Base-by-base conservation (phyloP, 257 asterid genomes). In the Scutellaria baicalensis region DNA sequence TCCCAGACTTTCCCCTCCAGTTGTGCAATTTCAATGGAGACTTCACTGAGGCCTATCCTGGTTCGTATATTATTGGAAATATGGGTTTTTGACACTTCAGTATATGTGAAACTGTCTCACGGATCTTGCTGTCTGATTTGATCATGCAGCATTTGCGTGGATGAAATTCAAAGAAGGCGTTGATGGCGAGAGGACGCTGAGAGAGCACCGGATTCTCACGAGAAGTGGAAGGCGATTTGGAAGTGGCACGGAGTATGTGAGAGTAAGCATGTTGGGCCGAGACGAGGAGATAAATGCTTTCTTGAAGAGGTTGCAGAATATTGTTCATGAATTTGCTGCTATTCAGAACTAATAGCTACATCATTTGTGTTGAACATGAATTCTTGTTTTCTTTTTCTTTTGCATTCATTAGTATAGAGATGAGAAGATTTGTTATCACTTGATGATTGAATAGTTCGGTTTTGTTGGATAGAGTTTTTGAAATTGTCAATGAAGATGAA, bases 141-240 rank as follows among this genome's bases (percentile, higher is more conserved):
- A 23, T 75, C 90, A 90, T 20, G n/a, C n/a, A 36, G 93, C 90
- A n/a, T 93, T 87, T 71, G 97, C 97, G 2, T 88, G 98, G 97
- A 10, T 93, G 72, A 85, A 72, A 48, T 74, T 84, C 84, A 76
- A 77, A 14, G 76, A 60, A 5, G 74, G 77, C 0, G 23, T 67
- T 39, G 88, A 93, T 27, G 73, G 75, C 5, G 90, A 58, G 71
- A 70, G 77, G 63, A 45, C 82, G 0, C 33, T 93, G 0, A 78
- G 64, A 20, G 85, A 68, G 13, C 73, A 84, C 1, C 88, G 78
- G 17, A 70, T 93, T 35, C 18, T 83, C 14, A 68, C 84, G 3
- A 80, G 98, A 47, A 64, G 83, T 20, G 97, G 98, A 27, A 72
- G 8, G 48, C 71, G 82, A 6, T 92, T 90, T 20, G 98, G 96